phyloP scores from a whole-genome alignment of 768 basidiomycete genomes.

The Daedalea quercina region DNA sequence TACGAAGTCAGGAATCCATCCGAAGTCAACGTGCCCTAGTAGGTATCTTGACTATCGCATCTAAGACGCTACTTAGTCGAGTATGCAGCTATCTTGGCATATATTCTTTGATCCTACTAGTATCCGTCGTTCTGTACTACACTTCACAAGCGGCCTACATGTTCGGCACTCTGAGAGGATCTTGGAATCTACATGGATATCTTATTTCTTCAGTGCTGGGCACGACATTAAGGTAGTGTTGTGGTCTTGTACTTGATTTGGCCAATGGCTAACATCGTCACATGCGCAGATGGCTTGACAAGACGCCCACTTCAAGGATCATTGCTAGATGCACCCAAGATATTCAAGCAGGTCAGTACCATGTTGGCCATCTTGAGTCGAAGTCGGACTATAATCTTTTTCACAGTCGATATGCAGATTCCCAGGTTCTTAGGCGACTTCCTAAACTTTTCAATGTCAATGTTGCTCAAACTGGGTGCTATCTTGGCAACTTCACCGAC shows the following conservation, averaged over 20 bases:
- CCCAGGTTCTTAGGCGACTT: slow-evolving; percentile 18
- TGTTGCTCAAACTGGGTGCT: slow-evolving; percentile 31
- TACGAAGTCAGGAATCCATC: slow-evolving; percentile 21
- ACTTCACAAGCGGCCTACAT: slow-evolving; percentile 17
- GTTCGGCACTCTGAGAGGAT: slow-evolving; percentile 25
- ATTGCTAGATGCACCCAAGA: slow-evolving; percentile 66
- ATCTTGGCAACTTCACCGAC: slow-evolving; percentile 34
- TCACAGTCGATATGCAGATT: slow-evolving; percentile 30
- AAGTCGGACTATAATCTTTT: not conserved
- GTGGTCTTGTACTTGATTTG: not conserved
- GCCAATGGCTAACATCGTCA: not conserved
- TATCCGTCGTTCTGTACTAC: slow-evolving; percentile 16
- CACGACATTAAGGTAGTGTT: slow-evolving; percentile 21
- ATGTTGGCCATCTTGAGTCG: not conserved
- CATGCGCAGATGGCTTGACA: slow-evolving; percentile 40
- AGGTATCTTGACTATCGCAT: slow-evolving; percentile 25
- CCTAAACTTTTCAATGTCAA: slow-evolving; percentile 22
- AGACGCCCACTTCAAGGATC: slow-evolving; percentile 48
- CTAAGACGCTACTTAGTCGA: not conserved
- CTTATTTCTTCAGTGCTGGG: slow-evolving; percentile 25
- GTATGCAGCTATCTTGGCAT: slow-evolving; percentile 22
- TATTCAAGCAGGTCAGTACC: slow-evolving; percentile 32
- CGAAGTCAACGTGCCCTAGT: slow-evolving; percentile 26
- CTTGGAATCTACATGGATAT: slow-evolving; percentile 23
- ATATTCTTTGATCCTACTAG: slow-evolving; percentile 17